A percentile compares a stretch with the other conserved stretches of the same genome.
These are phyloP conservation scores for Rostrohypoxylon terebratum DNA, from an alignment of 495 filamentous ascomycete genomes.

Conservation along the genomic window DNA sequence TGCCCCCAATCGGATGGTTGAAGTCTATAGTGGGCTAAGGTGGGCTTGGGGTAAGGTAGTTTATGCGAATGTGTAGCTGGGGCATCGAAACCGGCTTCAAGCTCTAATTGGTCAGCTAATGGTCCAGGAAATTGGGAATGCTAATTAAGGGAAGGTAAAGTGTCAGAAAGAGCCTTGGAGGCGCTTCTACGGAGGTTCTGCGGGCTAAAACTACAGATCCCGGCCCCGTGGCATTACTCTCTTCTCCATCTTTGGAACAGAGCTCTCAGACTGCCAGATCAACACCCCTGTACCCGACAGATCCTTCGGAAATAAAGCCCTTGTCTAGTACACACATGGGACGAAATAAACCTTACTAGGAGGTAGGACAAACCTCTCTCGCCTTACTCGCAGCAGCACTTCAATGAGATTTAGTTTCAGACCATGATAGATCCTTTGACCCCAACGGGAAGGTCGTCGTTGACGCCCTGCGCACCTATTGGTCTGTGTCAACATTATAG, in stretches of 20 bases:
- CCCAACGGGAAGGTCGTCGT: conserved; percentile 37
- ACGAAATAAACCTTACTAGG: conserved; percentile 37
- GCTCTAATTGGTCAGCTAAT: conserved; percentile 27
- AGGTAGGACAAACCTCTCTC: conserved; percentile 19
- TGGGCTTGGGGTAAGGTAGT: conserved; percentile 22
- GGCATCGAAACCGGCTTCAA: background rate
- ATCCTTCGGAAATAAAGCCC: conserved; percentile 47
- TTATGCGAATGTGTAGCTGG: conserved; percentile 34
- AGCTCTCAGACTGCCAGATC: conserved; percentile 24
- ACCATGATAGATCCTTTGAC: conserved; percentile 32
- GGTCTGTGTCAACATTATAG: conserved; percentile 23
- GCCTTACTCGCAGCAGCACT: conserved; percentile 33
- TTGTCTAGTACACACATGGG: conserved; percentile 28
- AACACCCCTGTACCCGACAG: conserved; percentile 27
- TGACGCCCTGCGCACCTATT: conserved; percentile 11
- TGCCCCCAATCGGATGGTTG: conserved; percentile 16
- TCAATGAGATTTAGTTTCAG: conserved; percentile 40
- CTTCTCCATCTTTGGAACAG: conserved; percentile 42
- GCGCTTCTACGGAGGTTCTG: conserved; percentile 46
- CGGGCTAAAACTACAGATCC: conserved; percentile 39
- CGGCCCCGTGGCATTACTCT: conserved; percentile 14
- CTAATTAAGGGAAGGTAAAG: conserved; percentile 47
- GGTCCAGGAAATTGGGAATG: conserved; percentile 41
- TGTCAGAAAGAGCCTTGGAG: conserved; percentile 35
- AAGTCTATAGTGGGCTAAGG: conserved; percentile 14